A percentile compares a stretch with the other conserved stretches of the same genome.
These are phyloP conservation scores for Aspergillus ostianus DNA, from an alignment of 495 filamentous ascomycete genomes.

Conservation along the genomic window DNA sequence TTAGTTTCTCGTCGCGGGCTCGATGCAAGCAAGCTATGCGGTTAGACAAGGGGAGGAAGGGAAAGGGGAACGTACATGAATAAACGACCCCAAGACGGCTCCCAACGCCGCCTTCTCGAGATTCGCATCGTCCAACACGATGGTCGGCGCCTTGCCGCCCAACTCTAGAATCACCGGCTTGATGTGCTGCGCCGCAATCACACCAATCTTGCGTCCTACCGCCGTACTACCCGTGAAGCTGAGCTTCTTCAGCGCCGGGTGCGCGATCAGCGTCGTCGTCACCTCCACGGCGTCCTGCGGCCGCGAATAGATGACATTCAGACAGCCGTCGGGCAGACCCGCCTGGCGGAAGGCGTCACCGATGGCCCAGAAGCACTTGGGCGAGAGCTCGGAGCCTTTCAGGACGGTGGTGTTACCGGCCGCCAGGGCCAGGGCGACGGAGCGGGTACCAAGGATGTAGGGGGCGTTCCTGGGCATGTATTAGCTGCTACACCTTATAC, in stretches of 20 bases:
- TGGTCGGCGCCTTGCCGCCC: slow-evolving; percentile 49
- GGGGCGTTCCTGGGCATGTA: not conserved
- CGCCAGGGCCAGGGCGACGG: slow-evolving; percentile 3
- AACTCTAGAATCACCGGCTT: slow-evolving; percentile 54
- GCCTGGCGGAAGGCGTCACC: slow-evolving; percentile 60
- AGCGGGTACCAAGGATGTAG: not conserved
- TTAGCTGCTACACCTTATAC: too few species aligned
- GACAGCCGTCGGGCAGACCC: slow-evolving; percentile 51
- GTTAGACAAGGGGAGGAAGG: not conserved
- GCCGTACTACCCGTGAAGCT: slow-evolving; percentile 51
- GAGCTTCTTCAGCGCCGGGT: slow-evolving; percentile 43
- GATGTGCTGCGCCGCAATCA: slow-evolving; percentile 33
- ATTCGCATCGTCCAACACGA: slow-evolving; percentile 50
- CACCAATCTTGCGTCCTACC: slow-evolving; percentile 45
- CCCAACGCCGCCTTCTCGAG: slow-evolving; percentile 38
- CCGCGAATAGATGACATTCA: slow-evolving; percentile 45
- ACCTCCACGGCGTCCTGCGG: slow-evolving; percentile 40
- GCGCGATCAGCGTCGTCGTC: slow-evolving; percentile 40
- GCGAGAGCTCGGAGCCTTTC: slow-evolving; percentile 17
- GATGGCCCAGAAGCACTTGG: slow-evolving; percentile 27
- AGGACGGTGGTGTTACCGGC: slow-evolving; percentile 6
- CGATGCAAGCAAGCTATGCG: too few species aligned
- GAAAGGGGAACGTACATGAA: slow-evolving; percentile 16
- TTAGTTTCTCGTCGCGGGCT: too few species aligned
- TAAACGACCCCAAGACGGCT: slow-evolving; percentile 35